phyloP scores from a whole-genome alignment of 2,329 filamentous ascomycete species.

The Fusarium anguioides region DNA sequence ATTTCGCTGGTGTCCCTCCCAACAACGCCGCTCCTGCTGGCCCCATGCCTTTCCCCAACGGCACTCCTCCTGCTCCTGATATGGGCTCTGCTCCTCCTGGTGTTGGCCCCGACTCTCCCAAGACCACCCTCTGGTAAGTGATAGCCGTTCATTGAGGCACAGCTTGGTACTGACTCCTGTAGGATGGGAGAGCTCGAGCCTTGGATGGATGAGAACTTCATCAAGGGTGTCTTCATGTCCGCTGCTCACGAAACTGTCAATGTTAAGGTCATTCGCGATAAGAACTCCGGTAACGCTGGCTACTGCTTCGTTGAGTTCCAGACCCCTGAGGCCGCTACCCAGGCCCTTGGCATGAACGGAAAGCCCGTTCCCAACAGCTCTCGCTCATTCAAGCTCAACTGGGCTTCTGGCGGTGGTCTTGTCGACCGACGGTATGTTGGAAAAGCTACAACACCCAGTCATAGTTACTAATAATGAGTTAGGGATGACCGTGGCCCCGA shows the following conservation, averaged over 20 bases:
- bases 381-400: conserved; percentile 98
- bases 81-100: conserved; percentile 51
- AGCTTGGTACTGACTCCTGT: conserved; percentile 25
- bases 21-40: conserved; percentile 48
- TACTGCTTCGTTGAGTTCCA: conserved; percentile 98
- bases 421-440: conserved; percentile 86
- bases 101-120: conserved; percentile 59
- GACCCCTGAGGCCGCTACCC: conserved; percentile 84
- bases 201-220: conserved; percentile 99
- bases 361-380: conserved; percentile 91
- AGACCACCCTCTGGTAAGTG: conserved; percentile 68
- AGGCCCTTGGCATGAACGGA: conserved; percentile 91
- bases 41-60: conserved; percentile 54
- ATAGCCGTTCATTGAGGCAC: rapidly evolving
- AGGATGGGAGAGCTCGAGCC: conserved; percentile 99
- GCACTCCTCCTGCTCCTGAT: conserved; percentile 54
- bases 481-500: conserved; percentile 97
- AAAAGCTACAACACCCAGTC: neutral
- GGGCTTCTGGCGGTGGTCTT: conserved; percentile 95
- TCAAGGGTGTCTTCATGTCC: conserved; percentile 90
- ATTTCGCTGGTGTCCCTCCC: conserved; percentile 47
- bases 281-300: conserved; percentile 97
- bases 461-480: neutral
- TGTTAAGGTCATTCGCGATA: conserved; percentile 99
- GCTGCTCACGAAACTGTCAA: conserved; percentile 94